Base-by-base conservation (phyloP, 352 stramenopile species). In the Lagenidium sp. region DNA sequence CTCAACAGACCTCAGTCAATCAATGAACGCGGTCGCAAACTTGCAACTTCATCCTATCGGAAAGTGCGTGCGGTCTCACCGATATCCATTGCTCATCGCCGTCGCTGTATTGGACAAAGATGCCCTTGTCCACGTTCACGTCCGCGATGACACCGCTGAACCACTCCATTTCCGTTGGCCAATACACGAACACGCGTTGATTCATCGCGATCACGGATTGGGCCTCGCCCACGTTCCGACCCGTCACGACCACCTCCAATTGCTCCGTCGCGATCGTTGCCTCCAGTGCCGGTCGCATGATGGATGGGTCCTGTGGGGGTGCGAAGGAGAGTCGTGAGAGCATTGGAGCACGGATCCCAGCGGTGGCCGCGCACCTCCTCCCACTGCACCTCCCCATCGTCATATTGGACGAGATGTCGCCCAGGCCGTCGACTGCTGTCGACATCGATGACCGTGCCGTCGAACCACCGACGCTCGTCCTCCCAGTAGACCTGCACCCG, bases 81-180 rank as follows among this genome's bases (percentile, higher is more conserved):
- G 30, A 2, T 12, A 80, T 53, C 67, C 67, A 83, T 16, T 66
- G 62, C 20, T 47, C 42, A 26, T 80, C 70, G 19, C 65, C 62
- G 21, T 80, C 64, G n/a, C 81, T 63, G 38, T 79, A 83, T 10
- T 56, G 26, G 21, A 79, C 46, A 25, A 62, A 50, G 7, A 83
- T 22, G 36, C 19, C 41, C 5, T 42, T 37, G 18, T 16, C 36
- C 22, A 45, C 30, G 1, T 6, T 20, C 0, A 46, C 43, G 2
- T 53, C 32, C 4, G 22, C 41, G 29, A 83, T 46, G 8, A 31
- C 38, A n/a, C 70, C 70, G 16, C 49, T 18, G 21, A 68, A 83
- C 67, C 67, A 83, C 32, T 55, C 44, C 4, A 22, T 21, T 26
- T 71, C 60, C 22, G 71, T 55, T 15, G 20, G 19, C 64, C 67